Conservation (phyloP, 169 alveolate species). For the Plasmodium malariae region DNA sequence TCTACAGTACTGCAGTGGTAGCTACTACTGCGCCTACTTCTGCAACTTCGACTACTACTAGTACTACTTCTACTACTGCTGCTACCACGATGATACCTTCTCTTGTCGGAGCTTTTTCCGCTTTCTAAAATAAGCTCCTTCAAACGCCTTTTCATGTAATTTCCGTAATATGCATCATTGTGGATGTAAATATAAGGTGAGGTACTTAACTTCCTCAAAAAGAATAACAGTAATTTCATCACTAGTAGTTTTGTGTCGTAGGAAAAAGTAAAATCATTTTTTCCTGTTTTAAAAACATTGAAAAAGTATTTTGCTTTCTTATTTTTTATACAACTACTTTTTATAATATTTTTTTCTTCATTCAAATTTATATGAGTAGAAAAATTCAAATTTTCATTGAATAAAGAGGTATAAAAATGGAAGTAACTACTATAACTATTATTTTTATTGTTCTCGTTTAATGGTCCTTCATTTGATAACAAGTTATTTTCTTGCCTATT, state of each 20-base stretch:
- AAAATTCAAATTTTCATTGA: constrained; percentile 14
- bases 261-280: constrained; percentile 43
- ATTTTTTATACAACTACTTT: neutral
- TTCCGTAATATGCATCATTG: constrained; percentile 45
- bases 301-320: constrained; percentile 49
- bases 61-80: neutral
- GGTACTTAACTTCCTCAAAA: constrained; percentile 23
- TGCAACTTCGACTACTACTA: neutral
- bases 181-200: constrained; percentile 37
- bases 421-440: neutral
- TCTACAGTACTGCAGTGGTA: neutral
- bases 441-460: constrained; percentile 1
- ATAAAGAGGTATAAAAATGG: constrained; percentile 54
- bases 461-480: constrained; percentile 30
- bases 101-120: neutral
- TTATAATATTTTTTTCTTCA: constrained; percentile 10
- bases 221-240: constrained; percentile 51
- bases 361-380: constrained; percentile 34
- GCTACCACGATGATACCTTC: neutral
- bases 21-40: neutral
- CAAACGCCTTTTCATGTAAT: constrained; percentile 41
- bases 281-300: constrained; percentile 35
- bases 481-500: constrained; percentile 31
- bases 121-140: neutral
- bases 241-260: constrained; percentile 38